A percentile compares a stretch with the other conserved stretches of the same genome.
Conservation (phyloP, 345 rosid species). For the Cardamine chenopodiifolia region DNA sequence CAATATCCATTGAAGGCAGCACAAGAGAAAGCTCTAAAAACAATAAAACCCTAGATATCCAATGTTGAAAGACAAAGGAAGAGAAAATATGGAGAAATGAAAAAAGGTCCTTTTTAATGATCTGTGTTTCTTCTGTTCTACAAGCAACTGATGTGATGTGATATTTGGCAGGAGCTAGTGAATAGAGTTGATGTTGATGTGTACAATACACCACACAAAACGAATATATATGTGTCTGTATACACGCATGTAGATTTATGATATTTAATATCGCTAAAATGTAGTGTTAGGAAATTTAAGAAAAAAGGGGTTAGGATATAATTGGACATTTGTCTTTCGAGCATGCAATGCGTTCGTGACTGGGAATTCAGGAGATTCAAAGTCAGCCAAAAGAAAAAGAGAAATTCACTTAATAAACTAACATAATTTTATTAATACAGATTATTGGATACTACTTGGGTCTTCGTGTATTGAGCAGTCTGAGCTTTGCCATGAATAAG, state of each 20-base stretch:
- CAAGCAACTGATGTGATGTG: conserved; percentile 47
- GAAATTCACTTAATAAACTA: background rate
- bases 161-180: conserved; percentile 47
- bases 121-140: conserved; percentile 44
- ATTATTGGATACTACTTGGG: conserved; percentile 36
- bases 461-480: conserved; percentile 7
- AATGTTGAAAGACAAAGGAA: conserved; percentile 1
- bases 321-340: conserved; percentile 23
- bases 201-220: conserved; percentile 47
- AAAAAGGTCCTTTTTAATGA: conserved; percentile 34
- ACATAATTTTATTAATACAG: background rate
- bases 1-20: conserved; percentile 52
- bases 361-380: conserved; percentile 30
- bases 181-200: conserved; percentile 46
- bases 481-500: conserved; percentile 17
- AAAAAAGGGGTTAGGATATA: too few species aligned
- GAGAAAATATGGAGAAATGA: background rate
- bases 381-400: conserved; percentile 27
- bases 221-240: conserved; percentile 35
- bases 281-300: too few species aligned
- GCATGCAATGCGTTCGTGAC: conserved; percentile 42
- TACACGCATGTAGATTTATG: background rate
- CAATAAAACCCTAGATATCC: conserved; percentile 21
- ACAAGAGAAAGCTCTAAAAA: background rate
- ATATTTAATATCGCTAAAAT: background rate